Base-by-base conservation (phyloP, 2,329 filamentous ascomycete species). In the Botrytis medusae region DNA sequence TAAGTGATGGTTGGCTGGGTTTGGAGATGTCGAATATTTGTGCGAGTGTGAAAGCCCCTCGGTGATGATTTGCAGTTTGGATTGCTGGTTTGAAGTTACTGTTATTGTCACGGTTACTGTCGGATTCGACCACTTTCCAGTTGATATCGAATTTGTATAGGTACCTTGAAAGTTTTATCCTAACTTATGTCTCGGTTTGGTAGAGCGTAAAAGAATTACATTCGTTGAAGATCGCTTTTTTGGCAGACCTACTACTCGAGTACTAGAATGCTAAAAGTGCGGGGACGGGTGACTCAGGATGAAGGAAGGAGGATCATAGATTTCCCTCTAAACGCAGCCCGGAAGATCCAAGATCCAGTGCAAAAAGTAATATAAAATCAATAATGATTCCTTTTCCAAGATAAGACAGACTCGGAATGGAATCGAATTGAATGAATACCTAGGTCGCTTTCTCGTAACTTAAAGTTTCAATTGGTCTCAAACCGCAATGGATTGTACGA, bases 241-340 rank as follows among this genome's bases (percentile, higher is more conserved):
- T n/a, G 48, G 48, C 48, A n/a, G 25, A 57, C n/a, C n/a, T 18
- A 57, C n/a, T 18, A 29, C 51, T 57, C 29, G n/a, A 29, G 9
- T 18, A 29, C 51, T 57, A 57, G n/a, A 29, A 18, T 32, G 51
- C 51, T 32, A 29, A 57, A 57, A 29, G 51, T 57, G 51, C 51
- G 51, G 51, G 51, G 51, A 57, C 51, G 51, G n/a, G n/a, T 57
- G 51, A 57, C 51, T 57, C 51, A 57, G 51, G 51, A 54, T 54
- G 51, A 54, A 54, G 42, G 51, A 54, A 54, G 25, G 48, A 14
- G 51, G 51, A 29, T 57, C 14, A 57, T 57, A 29, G 14, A 29
- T 1, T 29, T 57, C 4, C n/a, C 29, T 57, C 18, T 57, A 8
- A 9, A 29, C 16, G 16, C 51, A 57, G 18, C n/a, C 18, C n/a